These are phyloP conservation scores for Pseudodiploospora longispora DNA, from an alignment of 2,329 filamentous ascomycete genomes.

Conservation along the genomic window DNA sequence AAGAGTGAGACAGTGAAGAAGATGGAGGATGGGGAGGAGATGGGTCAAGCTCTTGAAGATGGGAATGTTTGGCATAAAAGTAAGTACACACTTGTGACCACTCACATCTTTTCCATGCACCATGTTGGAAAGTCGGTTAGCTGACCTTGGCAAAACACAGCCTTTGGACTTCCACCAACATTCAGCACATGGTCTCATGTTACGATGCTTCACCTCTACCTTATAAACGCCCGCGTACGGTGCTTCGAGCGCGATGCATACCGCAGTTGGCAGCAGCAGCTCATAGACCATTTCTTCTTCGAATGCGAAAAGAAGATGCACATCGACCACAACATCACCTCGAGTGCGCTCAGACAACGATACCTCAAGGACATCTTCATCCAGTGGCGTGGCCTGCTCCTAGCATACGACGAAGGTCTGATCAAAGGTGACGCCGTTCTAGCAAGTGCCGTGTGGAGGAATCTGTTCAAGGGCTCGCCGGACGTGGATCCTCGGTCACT, in stretches of 20 bases:
- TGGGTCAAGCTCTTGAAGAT: constrained; percentile 44
- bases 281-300: constrained; percentile 93
- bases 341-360: constrained; percentile 50
- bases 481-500: constrained; percentile 43
- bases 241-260: constrained; percentile 63
- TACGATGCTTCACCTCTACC: constrained; percentile 93
- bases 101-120: background rate
- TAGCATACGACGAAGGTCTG: constrained; percentile 78
- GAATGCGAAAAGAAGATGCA: constrained; percentile 80
- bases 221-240: constrained; percentile 75
- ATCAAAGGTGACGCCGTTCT: constrained; percentile 69
- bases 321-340: constrained; percentile 62
- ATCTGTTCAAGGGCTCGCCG: constrained; percentile 69
- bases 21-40: constrained; percentile 71
- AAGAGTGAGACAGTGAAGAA: constrained; percentile 60
- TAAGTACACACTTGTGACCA: constrained; percentile 30
- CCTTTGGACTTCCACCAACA: constrained; percentile 70
- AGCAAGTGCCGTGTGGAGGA: constrained; percentile 83
- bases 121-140: background rate
- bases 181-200: constrained; percentile 96
- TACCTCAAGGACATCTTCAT: constrained; percentile 84
- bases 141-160: constrained; percentile 32
- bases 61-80: constrained; percentile 63
- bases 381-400: constrained; percentile 81
- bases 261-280: constrained; percentile 75